A percentile compares a stretch with the other conserved stretches of the same genome.
Evolutionary conservation across 2,329 filamentous ascomycete species (phyloP).

Genomic region (Paracoccidioides brasiliensis): DNA sequence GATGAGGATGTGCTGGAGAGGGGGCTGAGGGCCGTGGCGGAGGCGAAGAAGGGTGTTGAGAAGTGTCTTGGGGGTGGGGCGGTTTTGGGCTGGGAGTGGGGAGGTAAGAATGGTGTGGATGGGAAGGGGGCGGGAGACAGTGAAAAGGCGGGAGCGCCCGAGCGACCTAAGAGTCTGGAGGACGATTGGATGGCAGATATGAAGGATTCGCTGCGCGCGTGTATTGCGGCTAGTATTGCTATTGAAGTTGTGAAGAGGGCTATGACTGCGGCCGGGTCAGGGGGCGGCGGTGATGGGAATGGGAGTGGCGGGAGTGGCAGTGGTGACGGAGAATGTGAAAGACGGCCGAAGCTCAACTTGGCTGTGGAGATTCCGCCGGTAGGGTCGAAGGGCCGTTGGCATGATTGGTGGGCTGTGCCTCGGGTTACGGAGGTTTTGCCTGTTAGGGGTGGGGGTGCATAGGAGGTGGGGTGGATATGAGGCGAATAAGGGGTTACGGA

Average conservation of each 20-base stretch:
- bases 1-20: conserved; percentile 29
- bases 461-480: not conserved
- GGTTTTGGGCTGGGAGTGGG: conserved; percentile 13
- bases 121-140: not conserved
- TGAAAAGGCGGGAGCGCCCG: not conserved
- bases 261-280: conserved; percentile 16
- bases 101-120: not conserved
- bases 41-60: conserved; percentile 33
- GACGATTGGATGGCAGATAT: conserved; percentile 49
- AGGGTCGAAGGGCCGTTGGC: conserved; percentile 30
- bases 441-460: not conserved
- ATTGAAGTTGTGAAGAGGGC: conserved; percentile 48
- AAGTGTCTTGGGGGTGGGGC: conserved; percentile 27
- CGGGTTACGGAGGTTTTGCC: conserved; percentile 18
- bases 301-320: not conserved
- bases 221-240: conserved; percentile 55
- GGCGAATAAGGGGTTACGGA: too few species aligned
- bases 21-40: conserved; percentile 25
- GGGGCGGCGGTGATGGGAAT: not conserved
- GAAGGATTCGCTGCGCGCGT: conserved; percentile 53
- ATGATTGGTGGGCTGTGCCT: conserved; percentile 35
- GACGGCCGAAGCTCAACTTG: conserved; percentile 14
- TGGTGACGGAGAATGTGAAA: not conserved
- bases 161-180: conserved; percentile 22
- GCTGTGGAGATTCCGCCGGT: conserved; percentile 26